These are phyloP conservation scores for Colletotrichum musae DNA, from an alignment of 2,329 filamentous ascomycete genomes.

Conservation along the genomic window DNA sequence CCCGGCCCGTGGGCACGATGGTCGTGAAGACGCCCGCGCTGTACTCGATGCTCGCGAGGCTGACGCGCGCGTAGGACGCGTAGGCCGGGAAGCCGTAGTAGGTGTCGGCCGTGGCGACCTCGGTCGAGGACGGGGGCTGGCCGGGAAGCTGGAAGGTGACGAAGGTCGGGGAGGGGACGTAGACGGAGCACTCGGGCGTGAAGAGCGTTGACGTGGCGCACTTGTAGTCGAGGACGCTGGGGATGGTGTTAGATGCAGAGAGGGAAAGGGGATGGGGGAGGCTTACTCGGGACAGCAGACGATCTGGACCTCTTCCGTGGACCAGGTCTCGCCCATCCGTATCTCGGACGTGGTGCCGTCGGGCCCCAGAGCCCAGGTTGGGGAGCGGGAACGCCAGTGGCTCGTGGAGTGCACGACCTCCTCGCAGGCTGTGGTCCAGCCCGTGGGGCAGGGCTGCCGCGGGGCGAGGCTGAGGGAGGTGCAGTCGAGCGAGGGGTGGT, in stretches of 20 bases:
- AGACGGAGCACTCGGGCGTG: too few relatives aligned
- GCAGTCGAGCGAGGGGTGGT: neutral
- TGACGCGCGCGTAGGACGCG: neutral
- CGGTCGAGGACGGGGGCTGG: neutral
- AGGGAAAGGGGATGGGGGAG: too few relatives aligned
- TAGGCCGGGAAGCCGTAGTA: conserved; percentile 1
- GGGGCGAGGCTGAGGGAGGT: neutral
- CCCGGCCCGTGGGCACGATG: neutral
- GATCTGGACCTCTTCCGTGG: neutral
- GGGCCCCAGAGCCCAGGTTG: neutral
- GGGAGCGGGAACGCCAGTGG: neutral
- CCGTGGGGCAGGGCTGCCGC: conserved; percentile 16
- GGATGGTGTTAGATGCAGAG: neutral
- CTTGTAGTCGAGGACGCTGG: neutral
- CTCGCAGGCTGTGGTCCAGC: conserved; percentile 4
- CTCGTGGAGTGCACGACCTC: neutral
- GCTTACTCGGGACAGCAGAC: conserved; percentile 18
- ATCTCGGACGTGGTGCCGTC: neutral
- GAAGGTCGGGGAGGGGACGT: neutral
- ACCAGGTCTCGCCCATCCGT: neutral
- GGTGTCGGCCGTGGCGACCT: neutral
- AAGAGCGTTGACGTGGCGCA: neutral
- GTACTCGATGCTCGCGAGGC: neutral
- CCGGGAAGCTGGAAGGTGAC: neutral
- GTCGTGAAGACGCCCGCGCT: neutral